Base-by-base conservation (phyloP, 1,284 basidiomycete genomes). In the Melampsora americana region DNA sequence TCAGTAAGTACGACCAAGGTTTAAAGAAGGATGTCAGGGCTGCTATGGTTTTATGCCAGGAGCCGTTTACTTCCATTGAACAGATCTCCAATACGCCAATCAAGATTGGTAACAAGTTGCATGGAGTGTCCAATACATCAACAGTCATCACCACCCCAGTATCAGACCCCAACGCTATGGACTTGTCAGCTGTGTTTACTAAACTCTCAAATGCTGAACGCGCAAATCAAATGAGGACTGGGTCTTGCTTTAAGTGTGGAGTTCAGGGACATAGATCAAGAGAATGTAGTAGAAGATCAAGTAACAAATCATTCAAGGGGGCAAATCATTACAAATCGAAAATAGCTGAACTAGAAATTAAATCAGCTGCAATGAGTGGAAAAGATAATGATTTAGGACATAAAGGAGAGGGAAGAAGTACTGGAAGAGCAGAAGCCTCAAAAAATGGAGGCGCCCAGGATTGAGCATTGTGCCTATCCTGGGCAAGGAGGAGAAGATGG, bases 61-160 rank as follows among this genome's bases (percentile, higher is more conserved):
- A n/a, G n/a, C n/a, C n/a, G n/a, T n/a, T n/a, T n/a, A n/a, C n/a
- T n/a, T n/a, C n/a, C n/a, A n/a, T n/a, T n/a, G n/a, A n/a, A n/a
- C n/a, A n/a, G n/a, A n/a, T n/a, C n/a, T n/a, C n/a, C n/a, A n/a
- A n/a, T n/a, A n/a, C n/a, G n/a, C n/a, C n/a, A n/a, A n/a, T n/a
- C n/a, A n/a, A n/a, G n/a, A n/a, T n/a, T n/a, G n/a, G 30, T 46
- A 68, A 68, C 66, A 53, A 68, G 20, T 23, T 68, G 20, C 28
- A 30, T 35, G 28, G 66, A 20, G 20, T 20, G 20, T 11, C 46
- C 20, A 11, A 11, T 20, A 20, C 11, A 11, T 11, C 46, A 48
- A 11, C 46, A 11, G 11, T 48, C 46, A 48, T 11, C 46, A 11
- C 46, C 46, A 48, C 46, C 20, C 46, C 46, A 48, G 46, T 48